Evolutionary conservation across 495 filamentous ascomycete genomes (phyloP), one percentile per base, ranked within the genome.

Genomic region (Talaromyces nanjingensis): DNA sequence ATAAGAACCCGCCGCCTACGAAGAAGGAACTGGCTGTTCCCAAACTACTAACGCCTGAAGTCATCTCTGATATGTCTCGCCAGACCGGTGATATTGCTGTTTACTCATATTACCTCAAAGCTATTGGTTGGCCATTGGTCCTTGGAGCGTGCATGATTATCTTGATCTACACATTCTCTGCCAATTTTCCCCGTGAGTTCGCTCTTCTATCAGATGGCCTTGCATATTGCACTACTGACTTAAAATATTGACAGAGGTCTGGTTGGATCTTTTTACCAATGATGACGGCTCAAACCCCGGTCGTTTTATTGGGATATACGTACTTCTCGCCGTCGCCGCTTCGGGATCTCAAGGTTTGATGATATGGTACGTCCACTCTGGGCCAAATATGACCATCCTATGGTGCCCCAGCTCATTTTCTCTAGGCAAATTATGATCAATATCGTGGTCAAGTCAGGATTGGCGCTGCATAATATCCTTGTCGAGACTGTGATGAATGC

Each of bases 71-170:
- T 57, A 39, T 70, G 67, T 66, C 62, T 71, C 70, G 70, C 65
- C 68, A 29, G 60, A 76, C 62, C 66, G 75, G 77, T 27, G 77
- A 63, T 67, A 73, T 55, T 66, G 61, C 64, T 72, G 76, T 77
- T 42, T 77, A 64, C 42, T 33, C 16, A 52, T 72, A 58, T 63
- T 72, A 79, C 65, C 69, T 64, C 63, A 65, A 27, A 59, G 68
- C 63, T 56, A 69, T 59, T 25, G 53, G 53, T 11, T 56, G 53
- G 53, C 53, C n/a, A 8, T 22, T 56, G 20, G 53, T 56, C 16
- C 20, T 60, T 27, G 52, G 53, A n/a, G 53, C 53, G 0, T 56
- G 53, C 11, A 11, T 56, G 24, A 56, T 56, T 56, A 56, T 56
- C 22, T 6, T 56, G 22, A 11, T 31, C n/a, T 56, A 56, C 9